Evolutionary conservation across 106 monocot genomes (phyloP), one percentile per base, ranked within the genome.

Genomic region (Phalaenopsis aphrodite): DNA sequence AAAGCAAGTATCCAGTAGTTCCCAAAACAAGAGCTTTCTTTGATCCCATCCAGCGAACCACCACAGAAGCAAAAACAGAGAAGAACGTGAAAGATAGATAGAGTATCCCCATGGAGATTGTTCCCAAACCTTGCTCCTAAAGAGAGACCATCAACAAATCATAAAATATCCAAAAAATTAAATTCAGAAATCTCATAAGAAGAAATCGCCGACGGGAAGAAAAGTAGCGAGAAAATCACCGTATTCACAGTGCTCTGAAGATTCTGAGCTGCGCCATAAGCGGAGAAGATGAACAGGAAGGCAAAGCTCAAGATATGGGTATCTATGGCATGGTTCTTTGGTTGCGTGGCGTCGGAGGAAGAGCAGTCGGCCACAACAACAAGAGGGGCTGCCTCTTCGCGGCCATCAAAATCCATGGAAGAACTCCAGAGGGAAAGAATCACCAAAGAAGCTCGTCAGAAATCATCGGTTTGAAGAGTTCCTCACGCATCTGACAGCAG

Each of bases 221-320:
- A 30, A 42, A 55, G 30, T 9, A 45, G 81, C 18, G n/a, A 9
- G 15, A 45, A 45, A 79, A 85, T 80, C 41, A 94, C 94, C 39
- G 90, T 89, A 83, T 94, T 99, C 36, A 99, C 85, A 36, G 89
- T 88, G 91, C 88, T 94, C 83, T 99, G 87, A 18, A 99, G 82
- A 75, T 99, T 99, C 92, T 99, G 94, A 24, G 94, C 92, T 16
- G 94, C 93, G 1, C 86, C 75, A 69, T 92, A 94, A 36, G 98
- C 98, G 10, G 94, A 99, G 92, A 99, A 99, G 75, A 91, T 79
- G 84, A 94, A 91, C 48, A 94, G 76, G 84, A 99, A 99, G 14
- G 94, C 89, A 4, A 80, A 78, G 80, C 92, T 89, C 30, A 99
- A 82, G 64, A 95, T 86, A 78, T 92, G 91, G 24, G 89, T 83